These are phyloP conservation scores for Ustilago bromivora DNA, from an alignment of 1,284 basidiomycete species.

Conservation along the genomic window DNA sequence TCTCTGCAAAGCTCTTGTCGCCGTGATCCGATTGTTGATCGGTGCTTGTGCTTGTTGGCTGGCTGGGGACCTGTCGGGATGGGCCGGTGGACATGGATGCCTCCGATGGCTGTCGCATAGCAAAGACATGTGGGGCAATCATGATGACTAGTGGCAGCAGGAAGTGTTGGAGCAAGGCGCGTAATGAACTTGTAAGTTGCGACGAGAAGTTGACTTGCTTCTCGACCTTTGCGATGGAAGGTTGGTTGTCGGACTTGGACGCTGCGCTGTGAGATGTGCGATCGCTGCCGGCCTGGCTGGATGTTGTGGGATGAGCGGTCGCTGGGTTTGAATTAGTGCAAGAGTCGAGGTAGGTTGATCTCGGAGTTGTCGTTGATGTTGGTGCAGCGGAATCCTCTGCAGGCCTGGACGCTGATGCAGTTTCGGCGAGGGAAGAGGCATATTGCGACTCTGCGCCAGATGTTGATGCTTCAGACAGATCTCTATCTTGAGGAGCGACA, in stretches of 20 bases:
- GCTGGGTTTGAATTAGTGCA: neutral
- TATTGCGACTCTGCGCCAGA: neutral
- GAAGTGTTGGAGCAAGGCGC: conserved; percentile 3
- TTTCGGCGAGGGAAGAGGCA: neutral
- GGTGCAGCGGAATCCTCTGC: neutral
- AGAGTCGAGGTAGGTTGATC: conserved; percentile 1
- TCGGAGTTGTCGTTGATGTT: neutral
- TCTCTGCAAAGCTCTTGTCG: conserved; percentile 53
- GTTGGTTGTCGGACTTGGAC: neutral
- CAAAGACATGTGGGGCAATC: conserved; percentile 13
- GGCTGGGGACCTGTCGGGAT: neutral
- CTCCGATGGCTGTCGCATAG: neutral
- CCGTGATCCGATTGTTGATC: conserved; percentile 2
- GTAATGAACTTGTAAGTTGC: conserved; percentile 8
- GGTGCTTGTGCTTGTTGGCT: neutral
- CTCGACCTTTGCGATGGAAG: neutral
- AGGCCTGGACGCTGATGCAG: neutral
- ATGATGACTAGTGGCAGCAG: conserved; percentile 14
- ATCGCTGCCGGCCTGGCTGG: neutral
- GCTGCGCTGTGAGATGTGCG: neutral
- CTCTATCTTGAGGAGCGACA: neutral
- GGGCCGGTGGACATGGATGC: neutral
- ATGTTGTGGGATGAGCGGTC: neutral
- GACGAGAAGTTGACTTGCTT: neutral
- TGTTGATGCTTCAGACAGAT: conserved; percentile 1